Base-by-base conservation (phyloP, 192 early-diverging fungal genomes). In the Backusella westeae region DNA sequence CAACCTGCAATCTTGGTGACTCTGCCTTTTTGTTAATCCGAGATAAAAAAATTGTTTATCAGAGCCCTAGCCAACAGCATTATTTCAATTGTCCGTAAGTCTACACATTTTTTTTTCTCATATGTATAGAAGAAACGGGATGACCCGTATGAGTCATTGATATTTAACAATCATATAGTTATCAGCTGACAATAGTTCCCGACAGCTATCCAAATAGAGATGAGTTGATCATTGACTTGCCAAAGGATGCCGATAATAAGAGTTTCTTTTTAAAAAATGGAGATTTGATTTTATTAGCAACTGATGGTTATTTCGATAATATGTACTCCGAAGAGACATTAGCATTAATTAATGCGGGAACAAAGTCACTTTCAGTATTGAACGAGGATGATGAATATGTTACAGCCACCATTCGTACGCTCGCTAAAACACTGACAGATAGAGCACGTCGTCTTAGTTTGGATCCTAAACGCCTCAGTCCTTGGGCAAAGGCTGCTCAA, bases 301-400 rank as follows among this genome's bases (percentile, higher is more conserved):
- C 88, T 1, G 88, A 89, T 73, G 88, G 88, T 7, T 89, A 86
- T 77, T 89, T 86, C 77, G 88, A 89, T 71, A 89, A 89, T 83
- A 87, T 89, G 4, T 89, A 82, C 70, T 74, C 86, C 17, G 70
- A 84, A n/a, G 88, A 89, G 63, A 85, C 88, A 1, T 79, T 89
- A 17, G 75, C 83, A 34, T 69, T 89, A 32, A 84, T 89, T 7
- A 85, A 89, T 69, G 49, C 71, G 2, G 83, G 85, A 65, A 69
- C 53, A 66, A 36, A 41, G 14, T 35, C 49, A 34, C 26, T 80
- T 56, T 34, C 56, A 6, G 41, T 71, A 63, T 4, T 9, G 21
- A 17, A 12, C 1, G 74, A 72, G 9, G 69, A 79, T 14, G 74
- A 78, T 44, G 85, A 83, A 35, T 81, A 83, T 26, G 70, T 81